phyloP scores from a whole-genome alignment of 352 stramenopile genomes.

The Pythium brassicae region DNA sequence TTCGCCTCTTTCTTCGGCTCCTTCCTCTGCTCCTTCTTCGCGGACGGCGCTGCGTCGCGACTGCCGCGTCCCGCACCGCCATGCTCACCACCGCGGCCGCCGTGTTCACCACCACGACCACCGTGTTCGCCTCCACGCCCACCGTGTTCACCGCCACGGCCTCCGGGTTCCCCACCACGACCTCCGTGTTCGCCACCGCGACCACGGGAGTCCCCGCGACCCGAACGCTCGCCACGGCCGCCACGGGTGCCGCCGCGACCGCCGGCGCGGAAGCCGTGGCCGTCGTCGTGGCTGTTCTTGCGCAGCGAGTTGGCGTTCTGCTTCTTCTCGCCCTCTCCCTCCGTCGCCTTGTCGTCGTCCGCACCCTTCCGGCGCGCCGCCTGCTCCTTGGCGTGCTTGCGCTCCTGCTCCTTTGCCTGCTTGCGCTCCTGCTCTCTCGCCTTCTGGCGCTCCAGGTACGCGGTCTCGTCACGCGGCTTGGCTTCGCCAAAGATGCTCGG shows the following conservation, averaged over 20 bases:
- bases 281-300: conserved; percentile 50
- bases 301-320: conserved; percentile 11
- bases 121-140: conserved; percentile 30
- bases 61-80: conserved; percentile 17
- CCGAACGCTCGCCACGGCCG: conserved; percentile 22
- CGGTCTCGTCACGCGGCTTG: conserved; percentile 72
- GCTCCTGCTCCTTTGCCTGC: conserved; percentile 31
- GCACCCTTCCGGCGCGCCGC: conserved; percentile 11
- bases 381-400: conserved; percentile 20
- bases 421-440: conserved; percentile 50
- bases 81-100: conserved; percentile 29
- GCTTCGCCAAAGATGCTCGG: conserved; percentile 81
- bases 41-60: conserved; percentile 4
- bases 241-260: conserved; percentile 31
- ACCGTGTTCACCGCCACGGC: conserved; percentile 26
- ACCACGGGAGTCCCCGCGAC: conserved; percentile 15
- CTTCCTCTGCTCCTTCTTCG: conserved; percentile 3
- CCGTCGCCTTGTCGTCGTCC: conserved; percentile 19
- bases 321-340: conserved; percentile 24
- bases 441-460: conserved; percentile 70
- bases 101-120: conserved; percentile 17
- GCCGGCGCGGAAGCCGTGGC: conserved; percentile 8
- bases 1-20: background rate
- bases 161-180: conserved; percentile 15
- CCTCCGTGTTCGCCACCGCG: conserved; percentile 26